phyloP scores from a whole-genome alignment of 2,329 filamentous ascomycete genomes.

The Fusarium graminum region DNA sequence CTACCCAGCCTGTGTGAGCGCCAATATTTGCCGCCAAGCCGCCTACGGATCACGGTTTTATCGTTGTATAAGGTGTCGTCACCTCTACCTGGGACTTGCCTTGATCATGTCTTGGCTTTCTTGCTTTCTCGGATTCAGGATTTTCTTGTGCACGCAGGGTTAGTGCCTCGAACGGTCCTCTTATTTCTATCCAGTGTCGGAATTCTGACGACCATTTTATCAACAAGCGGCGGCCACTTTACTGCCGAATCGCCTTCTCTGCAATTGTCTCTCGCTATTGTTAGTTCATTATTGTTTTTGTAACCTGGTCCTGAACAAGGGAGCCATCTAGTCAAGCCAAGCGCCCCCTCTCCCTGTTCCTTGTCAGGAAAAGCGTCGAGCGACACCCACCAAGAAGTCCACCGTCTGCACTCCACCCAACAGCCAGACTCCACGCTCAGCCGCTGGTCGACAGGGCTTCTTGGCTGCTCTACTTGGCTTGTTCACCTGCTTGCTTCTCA shows the following conservation, averaged over 20 bases:
- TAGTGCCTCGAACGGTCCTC: conserved; percentile 24
- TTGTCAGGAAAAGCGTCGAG: conserved; percentile 45
- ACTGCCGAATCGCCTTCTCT: conserved; percentile 30
- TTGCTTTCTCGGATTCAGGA: conserved; percentile 24
- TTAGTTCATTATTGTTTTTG: conserved; percentile 20
- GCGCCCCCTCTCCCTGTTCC: conserved; percentile 39
- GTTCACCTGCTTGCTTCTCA: conserved; percentile 14
- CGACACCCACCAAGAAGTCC: conserved; percentile 39
- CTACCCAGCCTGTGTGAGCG: conserved; percentile 1
- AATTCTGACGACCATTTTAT: conserved; percentile 15
- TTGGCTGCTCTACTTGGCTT: conserved; percentile 24
- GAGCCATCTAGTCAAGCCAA: conserved; percentile 29
- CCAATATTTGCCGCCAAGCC: conserved; percentile 26
- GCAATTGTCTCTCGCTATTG: conserved; percentile 34
- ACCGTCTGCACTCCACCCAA: conserved; percentile 39
- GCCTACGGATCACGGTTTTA: conserved; percentile 13
- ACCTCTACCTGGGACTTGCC: conserved; percentile 29
- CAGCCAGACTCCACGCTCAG: conserved; percentile 38
- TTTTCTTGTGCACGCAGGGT: conserved; percentile 12
- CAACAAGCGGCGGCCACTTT: conserved; percentile 22
- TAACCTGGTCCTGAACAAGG: conserved; percentile 23
- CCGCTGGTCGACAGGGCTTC: conserved; percentile 35
- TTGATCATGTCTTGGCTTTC: conserved; percentile 33
- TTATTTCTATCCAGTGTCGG: conserved; percentile 14
- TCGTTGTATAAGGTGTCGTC: conserved; percentile 26